Conservation (phyloP, 768 basidiomycete species). For the Agaricus subrufescens region DNA sequence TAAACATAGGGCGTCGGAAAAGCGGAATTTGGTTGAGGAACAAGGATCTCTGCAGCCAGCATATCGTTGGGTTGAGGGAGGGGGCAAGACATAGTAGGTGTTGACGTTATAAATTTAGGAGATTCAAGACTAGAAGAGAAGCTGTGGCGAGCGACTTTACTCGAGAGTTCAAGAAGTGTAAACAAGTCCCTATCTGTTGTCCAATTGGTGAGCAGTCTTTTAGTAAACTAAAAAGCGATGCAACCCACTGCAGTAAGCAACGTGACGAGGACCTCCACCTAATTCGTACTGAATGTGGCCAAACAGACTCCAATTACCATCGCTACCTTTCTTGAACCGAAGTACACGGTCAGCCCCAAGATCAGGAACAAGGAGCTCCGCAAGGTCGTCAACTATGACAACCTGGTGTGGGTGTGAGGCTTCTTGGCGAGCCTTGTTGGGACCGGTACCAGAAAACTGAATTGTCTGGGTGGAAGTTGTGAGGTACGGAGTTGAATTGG, state of each 20-base stretch:
- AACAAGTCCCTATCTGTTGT: constrained; percentile 56
- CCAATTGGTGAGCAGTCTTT: not conserved
- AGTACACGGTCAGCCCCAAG: constrained; percentile 70
- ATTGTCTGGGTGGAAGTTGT: constrained; percentile 28
- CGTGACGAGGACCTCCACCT: constrained; percentile 72
- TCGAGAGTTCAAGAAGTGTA: constrained; percentile 64
- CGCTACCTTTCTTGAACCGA: constrained; percentile 38
- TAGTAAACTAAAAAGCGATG: not conserved
- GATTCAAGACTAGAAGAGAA: constrained; percentile 38
- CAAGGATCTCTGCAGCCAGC: constrained; percentile 67
- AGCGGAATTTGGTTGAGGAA: constrained; percentile 46
- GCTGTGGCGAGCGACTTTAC: constrained; percentile 49
- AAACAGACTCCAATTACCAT: constrained; percentile 44
- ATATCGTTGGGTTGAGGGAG: constrained; percentile 41
- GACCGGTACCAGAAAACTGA: constrained; percentile 52
- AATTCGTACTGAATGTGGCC: constrained; percentile 43
- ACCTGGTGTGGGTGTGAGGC: constrained; percentile 78
- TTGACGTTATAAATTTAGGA: constrained; percentile 38
- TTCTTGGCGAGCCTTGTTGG: constrained; percentile 63
- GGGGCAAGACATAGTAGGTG: constrained; percentile 44
- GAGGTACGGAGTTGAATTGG: constrained; percentile 42
- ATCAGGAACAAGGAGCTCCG: constrained; percentile 70
- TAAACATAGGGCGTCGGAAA: constrained; percentile 62
- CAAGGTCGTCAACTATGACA: constrained; percentile 37
- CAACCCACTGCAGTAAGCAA: constrained; percentile 54